Base-by-base conservation (phyloP, 352 stramenopile genomes). In the Phytopythium kandeliae region DNA sequence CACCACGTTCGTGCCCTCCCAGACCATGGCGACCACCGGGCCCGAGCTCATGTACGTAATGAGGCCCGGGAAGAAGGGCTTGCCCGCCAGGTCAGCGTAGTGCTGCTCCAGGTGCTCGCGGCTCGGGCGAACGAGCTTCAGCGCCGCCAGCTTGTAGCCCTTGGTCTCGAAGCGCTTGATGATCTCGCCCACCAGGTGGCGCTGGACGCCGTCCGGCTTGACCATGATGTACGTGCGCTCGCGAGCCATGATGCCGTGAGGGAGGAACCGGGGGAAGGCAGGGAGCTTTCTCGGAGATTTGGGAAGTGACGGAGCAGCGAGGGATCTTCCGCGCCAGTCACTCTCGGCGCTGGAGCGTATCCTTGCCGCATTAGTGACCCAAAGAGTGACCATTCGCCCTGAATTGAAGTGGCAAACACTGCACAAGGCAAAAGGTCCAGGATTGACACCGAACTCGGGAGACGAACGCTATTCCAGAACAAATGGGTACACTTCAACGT, bases 151-250 rank as follows among this genome's bases (percentile, higher is more conserved):
- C 75, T 98, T 98, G 86, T 96, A 99, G 62, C 96, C 96, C 85
- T 98, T 98, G 60, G 84, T 70, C 72, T 99, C 96, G 67, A 99
- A 99, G 63, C 96, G 92, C 57, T 86, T 89, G 80, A 99, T 98
- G 71, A 99, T 98, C 75, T 99, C 90, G 54, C 94, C 95, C 51
- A 98, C 81, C 36, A 98, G 69, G 70, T 87, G 64, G 63, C 96
- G 89, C 79, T 98, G 95, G 63, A 99, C 96, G 52, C 96, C 96
- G 66, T 99, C 96, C 44, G 96, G 96, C 87, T 99, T 99, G 78
- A 99, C 96, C 93, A 96, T 95, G 63, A 96, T 96, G 68, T 80
- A 87, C 48, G 76, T 87, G 51, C 69, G 73, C 80, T 87, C 76
- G 57, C 66, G 71, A 37, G 67, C 64, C 70, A 81, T 81, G 22